A percentile compares a stretch with the other conserved stretches of the same genome.
Conservation (phyloP, 495 filamentous ascomycete genomes). For the Ramalina intermedia region DNA sequence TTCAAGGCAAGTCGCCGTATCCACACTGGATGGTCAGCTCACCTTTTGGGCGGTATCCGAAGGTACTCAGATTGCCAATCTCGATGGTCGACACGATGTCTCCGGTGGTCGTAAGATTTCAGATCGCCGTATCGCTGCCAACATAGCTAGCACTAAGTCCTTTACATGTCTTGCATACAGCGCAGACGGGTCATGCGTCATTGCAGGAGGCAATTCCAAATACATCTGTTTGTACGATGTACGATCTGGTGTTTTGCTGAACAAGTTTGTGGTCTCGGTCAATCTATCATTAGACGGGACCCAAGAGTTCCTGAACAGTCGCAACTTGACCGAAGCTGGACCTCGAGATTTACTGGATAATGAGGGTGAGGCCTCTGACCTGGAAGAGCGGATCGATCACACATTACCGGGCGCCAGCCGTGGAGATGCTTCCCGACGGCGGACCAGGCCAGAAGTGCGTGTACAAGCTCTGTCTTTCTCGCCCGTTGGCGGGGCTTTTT, state of each 20-base stretch:
- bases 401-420: constrained; percentile 80
- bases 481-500: constrained; percentile 78
- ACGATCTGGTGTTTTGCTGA: constrained; percentile 72
- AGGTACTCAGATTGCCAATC: constrained; percentile 61
- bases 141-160: constrained; percentile 72
- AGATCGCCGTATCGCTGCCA: constrained; percentile 82
- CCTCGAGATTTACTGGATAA: constrained; percentile 69
- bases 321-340: constrained; percentile 78
- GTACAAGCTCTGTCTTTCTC: constrained; percentile 77
- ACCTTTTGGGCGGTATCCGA: constrained; percentile 90
- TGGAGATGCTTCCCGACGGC: constrained; percentile 67
- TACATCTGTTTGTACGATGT: constrained; percentile 95
- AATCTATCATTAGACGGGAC: constrained; percentile 91
- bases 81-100: constrained; percentile 82
- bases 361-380: constrained; percentile 76
- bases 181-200: constrained; percentile 75
- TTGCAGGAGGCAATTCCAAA: constrained; percentile 90
- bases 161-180: constrained; percentile 83
- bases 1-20: constrained; percentile 77
- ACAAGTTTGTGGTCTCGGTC: constrained; percentile 85
- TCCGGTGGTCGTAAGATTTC: constrained; percentile 79
- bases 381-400: constrained; percentile 68
- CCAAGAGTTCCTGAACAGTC: constrained; percentile 90
- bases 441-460: constrained; percentile 66
- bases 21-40: constrained; percentile 82